phyloP scores from a whole-genome alignment of 345 rosid genomes.

The Eucalyptus coolabah region DNA sequence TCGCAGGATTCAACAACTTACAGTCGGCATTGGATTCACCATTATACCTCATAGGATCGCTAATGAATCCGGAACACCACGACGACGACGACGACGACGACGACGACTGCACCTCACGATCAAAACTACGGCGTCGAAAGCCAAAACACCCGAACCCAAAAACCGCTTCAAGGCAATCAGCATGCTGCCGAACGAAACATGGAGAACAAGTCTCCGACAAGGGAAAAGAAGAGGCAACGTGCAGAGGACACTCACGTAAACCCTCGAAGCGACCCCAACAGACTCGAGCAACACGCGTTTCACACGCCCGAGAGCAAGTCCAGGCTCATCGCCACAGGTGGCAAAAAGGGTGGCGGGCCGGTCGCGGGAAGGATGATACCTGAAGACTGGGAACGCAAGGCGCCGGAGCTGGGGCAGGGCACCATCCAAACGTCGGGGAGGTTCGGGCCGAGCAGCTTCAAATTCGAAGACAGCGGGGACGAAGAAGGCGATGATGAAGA shows the following conservation, averaged over 20 bases:
- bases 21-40: background rate
- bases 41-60: background rate
- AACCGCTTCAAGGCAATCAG: background rate
- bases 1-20: background rate
- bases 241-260: background rate
- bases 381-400: background rate
- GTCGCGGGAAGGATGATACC: background rate
- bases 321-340: background rate
- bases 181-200: background rate
- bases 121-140: background rate
- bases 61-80: background rate
- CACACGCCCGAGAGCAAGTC: background rate
- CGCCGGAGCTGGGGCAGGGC: background rate
- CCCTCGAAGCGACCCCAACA: background rate
- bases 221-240: background rate
- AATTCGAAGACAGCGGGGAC: background rate
- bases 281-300: background rate
- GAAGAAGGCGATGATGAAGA: background rate
- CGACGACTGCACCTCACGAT: background rate
- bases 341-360: background rate
- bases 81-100: background rate
- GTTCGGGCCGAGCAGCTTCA: constrained; percentile 4
- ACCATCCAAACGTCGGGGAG: constrained; percentile 1
- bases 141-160: background rate
- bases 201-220: background rate